phyloP scores from a whole-genome alignment of 495 filamentous ascomycete genomes.

The Neurospora sp. region DNA sequence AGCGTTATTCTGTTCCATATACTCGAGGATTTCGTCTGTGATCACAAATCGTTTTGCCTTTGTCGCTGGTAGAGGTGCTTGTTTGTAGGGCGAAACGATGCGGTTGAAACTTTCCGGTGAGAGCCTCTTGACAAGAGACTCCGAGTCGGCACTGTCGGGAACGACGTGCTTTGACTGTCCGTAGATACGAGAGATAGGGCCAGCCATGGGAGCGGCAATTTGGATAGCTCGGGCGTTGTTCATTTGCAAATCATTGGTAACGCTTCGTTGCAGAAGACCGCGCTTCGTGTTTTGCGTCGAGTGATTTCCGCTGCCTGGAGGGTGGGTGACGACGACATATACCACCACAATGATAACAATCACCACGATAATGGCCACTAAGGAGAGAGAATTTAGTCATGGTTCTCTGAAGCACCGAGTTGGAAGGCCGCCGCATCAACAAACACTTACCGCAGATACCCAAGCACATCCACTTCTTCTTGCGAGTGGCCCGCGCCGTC shows the following conservation, averaged over 20 bases:
- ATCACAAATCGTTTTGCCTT: not conserved
- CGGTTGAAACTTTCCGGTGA: not conserved
- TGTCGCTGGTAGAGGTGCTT: not conserved
- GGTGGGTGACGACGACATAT: constrained; percentile 29
- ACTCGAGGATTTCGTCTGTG: not conserved
- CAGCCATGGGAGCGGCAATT: constrained; percentile 11
- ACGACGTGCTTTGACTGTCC: constrained; percentile 14
- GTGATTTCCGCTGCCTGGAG: constrained; percentile 6
- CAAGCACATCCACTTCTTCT: constrained; percentile 98
- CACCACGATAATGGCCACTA: constrained; percentile 41
- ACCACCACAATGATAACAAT: constrained; percentile 40
- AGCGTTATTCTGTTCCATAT: not conserved
- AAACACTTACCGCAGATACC: constrained; percentile 62
- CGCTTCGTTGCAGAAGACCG: constrained; percentile 13
- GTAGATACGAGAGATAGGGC: constrained; percentile 10
- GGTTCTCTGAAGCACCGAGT: not conserved
- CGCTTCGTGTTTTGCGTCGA: constrained; percentile 11
- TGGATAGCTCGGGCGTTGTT: constrained; percentile 19
- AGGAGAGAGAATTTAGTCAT: not conserved
- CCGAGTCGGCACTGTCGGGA: constrained; percentile 5
- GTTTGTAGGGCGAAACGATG: not conserved
- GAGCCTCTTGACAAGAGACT: not conserved
- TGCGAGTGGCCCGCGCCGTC: constrained; percentile 68
- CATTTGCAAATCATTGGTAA: constrained; percentile 20
- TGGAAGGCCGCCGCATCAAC: not conserved